Conservation (phyloP, 176 grass and related monocot genomes). For the Hordeum vulgare region DNA sequence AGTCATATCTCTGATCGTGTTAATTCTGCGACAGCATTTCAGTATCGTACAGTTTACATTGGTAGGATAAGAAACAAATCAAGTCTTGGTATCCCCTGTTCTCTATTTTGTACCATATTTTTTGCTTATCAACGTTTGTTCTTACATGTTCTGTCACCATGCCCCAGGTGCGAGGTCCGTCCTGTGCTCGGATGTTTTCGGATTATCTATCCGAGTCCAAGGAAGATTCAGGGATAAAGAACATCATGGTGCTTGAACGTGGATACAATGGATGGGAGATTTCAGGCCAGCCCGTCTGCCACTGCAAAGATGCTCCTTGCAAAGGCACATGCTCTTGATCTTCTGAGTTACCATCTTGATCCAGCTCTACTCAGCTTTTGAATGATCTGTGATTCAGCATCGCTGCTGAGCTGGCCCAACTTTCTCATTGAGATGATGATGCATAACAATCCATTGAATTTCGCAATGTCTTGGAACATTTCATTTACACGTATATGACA, state of each 20-base stretch:
- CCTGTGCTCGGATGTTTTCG: slow-evolving; percentile 55
- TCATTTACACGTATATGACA: not conserved
- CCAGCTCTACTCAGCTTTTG: not conserved
- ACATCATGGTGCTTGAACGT: slow-evolving; percentile 71
- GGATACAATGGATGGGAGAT: slow-evolving; percentile 80
- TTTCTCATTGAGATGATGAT: not conserved
- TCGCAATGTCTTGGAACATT: slow-evolving; percentile 14
- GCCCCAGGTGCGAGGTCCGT: slow-evolving; percentile 68
- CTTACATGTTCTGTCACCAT: not conserved
- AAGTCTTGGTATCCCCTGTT: not conserved
- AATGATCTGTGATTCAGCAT: not conserved
- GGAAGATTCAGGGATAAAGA: slow-evolving; percentile 47
- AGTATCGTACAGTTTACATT: not conserved
- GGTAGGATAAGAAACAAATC: not conserved
- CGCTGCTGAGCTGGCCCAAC: not conserved
- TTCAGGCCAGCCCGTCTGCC: slow-evolving; percentile 62
- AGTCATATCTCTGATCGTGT: not conserved
- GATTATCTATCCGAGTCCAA: slow-evolving; percentile 56
- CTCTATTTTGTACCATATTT: not conserved
- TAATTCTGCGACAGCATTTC: not conserved
- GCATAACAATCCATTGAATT: not conserved
- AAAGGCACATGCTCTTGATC: slow-evolving; percentile 36
- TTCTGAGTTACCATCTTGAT: not conserved
- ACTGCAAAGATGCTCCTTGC: slow-evolving; percentile 53
- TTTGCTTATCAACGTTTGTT: not conserved